phyloP scores from a whole-genome alignment of 345 rosid genomes.

The Litchi chinensis region DNA sequence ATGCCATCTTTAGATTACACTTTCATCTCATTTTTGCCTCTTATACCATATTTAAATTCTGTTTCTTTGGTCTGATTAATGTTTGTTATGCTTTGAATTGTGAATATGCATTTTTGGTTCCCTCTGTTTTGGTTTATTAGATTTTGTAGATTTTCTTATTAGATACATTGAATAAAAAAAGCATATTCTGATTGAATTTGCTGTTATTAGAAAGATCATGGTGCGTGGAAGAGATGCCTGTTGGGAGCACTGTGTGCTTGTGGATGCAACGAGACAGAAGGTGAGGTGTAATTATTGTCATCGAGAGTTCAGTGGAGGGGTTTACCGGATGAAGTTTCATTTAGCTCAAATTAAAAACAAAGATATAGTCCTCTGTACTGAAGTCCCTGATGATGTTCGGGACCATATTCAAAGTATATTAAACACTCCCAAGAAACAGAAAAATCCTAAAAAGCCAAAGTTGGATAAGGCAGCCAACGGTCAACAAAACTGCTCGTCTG shows the following conservation, averaged over 20 bases:
- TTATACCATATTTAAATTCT: neutral
- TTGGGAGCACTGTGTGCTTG: slow-evolving; percentile 69
- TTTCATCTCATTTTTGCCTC: neutral
- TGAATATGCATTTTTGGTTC: neutral
- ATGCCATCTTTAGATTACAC: neutral
- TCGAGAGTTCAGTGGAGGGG: slow-evolving; percentile 67
- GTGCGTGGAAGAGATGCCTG: slow-evolving; percentile 72
- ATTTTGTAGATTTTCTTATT: neutral
- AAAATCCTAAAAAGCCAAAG: slow-evolving; percentile 45
- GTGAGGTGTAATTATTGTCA: slow-evolving; percentile 64
- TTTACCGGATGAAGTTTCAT: slow-evolving; percentile 72
- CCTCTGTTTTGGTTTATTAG: neutral
- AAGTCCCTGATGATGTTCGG: slow-evolving; percentile 51
- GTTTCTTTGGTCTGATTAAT: neutral
- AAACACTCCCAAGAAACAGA: slow-evolving; percentile 51
- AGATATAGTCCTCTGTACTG: slow-evolving; percentile 55
- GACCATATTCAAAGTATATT: slow-evolving; percentile 45
- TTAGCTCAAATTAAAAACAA: slow-evolving; percentile 64
- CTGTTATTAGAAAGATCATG: slow-evolving; percentile 37
- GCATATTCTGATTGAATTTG: slow-evolving; percentile 2
- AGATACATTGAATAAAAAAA: neutral
- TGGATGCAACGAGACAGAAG: slow-evolving; percentile 59
- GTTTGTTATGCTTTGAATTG: neutral
- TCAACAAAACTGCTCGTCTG: slow-evolving; percentile 51
- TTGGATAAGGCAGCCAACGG: slow-evolving; percentile 38